These are phyloP conservation scores for Coemansia sp. DNA, from an alignment of 192 early-diverging fungal genomes.

Conservation along the genomic window DNA sequence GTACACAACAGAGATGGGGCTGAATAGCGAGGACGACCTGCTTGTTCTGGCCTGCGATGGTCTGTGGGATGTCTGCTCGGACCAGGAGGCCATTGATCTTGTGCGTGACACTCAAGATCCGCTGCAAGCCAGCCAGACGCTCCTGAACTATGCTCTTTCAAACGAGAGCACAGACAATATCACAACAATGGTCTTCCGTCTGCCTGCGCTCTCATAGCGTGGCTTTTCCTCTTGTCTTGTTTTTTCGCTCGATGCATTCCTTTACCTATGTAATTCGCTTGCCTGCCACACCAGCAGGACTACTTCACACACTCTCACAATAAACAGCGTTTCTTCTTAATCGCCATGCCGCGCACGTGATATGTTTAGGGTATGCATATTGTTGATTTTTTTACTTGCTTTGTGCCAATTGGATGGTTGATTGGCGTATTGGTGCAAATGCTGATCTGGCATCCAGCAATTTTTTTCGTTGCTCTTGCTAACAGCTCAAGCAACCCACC, in stretches of 20 bases:
- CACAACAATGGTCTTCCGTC: constrained; percentile 80
- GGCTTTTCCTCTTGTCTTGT: neutral
- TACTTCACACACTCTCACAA: too few species aligned
- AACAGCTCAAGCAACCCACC: neutral
- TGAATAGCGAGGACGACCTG: constrained; percentile 72
- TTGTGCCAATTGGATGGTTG: neutral
- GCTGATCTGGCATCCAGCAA: neutral
- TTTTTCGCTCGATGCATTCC: neutral
- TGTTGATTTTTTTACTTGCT: neutral
- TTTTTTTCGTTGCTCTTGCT: neutral
- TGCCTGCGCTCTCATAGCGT: constrained; percentile 27
- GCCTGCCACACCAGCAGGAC: too few species aligned
- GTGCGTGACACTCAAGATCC: constrained; percentile 76
- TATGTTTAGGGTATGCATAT: constrained; percentile 23
- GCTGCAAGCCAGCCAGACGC: constrained; percentile 71
- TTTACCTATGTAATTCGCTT: too few species aligned
- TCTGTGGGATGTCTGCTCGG: constrained; percentile 96
- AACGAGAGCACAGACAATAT: constrained; percentile 97
- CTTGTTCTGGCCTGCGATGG: constrained; percentile 98
- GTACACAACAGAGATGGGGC: constrained; percentile 89
- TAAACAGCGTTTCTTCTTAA: neutral
- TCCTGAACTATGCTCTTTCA: constrained; percentile 84
- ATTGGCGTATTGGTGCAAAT: neutral
- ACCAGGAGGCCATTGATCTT: constrained; percentile 90
- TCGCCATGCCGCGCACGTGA: constrained; percentile 13